Conservation (phyloP, 2,329 filamentous ascomycete genomes). For the Scedosporium apiospermum region DNA sequence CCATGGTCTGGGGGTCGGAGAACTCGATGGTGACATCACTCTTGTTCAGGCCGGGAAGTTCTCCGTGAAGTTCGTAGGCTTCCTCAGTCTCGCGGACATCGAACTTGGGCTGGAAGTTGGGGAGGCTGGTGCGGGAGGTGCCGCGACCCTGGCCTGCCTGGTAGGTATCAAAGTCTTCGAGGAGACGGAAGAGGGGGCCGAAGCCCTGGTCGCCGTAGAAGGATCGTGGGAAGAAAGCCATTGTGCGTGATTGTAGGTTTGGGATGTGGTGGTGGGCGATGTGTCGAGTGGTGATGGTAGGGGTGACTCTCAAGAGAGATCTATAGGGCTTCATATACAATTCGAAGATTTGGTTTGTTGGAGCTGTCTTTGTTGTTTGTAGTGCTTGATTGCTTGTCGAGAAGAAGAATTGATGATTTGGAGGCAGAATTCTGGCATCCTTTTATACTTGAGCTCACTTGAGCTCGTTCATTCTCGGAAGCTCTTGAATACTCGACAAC, state of each 20-base stretch:
- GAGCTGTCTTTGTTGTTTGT: background rate
- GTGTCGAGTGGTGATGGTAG: background rate
- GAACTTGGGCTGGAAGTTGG: slow-evolving; percentile 65
- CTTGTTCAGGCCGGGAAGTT: slow-evolving; percentile 67
- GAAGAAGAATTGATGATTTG: too few species aligned
- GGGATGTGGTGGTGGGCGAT: background rate
- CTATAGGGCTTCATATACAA: background rate
- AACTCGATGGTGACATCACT: slow-evolving; percentile 71
- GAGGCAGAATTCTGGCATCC: background rate
- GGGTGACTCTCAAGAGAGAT: slow-evolving; percentile 1
- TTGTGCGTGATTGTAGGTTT: slow-evolving; percentile 25
- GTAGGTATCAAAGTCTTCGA: slow-evolving; percentile 55
- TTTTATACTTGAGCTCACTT: background rate
- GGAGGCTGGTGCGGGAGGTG: slow-evolving; percentile 20
- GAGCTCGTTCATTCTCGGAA: background rate
- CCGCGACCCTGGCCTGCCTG: slow-evolving; percentile 13
- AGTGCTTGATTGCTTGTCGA: background rate
- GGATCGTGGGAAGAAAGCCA: slow-evolving; percentile 51
- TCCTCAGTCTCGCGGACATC: slow-evolving; percentile 63
- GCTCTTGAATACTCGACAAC: background rate
- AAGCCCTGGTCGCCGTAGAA: slow-evolving; percentile 43
- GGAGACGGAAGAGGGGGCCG: slow-evolving; percentile 52
- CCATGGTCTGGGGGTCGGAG: slow-evolving; percentile 63
- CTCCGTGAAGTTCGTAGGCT: slow-evolving; percentile 68
- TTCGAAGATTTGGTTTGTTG: background rate